Percentiles rank a stretch among this genome's conserved stretches.
Conservation (phyloP, 352 stramenopile genomes). For the Phytopythium litorale region DNA sequence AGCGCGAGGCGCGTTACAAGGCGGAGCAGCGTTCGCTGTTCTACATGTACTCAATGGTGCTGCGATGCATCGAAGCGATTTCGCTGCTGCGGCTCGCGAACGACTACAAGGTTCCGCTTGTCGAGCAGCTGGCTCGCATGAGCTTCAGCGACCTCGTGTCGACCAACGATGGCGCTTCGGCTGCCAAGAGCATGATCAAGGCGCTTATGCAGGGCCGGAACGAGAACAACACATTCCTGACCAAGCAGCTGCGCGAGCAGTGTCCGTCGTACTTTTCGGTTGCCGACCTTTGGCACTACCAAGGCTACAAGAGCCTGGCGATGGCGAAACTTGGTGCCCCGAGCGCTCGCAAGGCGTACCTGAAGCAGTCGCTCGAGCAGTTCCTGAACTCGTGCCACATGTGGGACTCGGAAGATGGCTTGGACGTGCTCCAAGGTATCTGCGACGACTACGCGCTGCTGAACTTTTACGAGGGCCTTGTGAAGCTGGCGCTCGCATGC, state of each 20-base stretch:
- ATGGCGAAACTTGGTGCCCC: constrained; percentile 66
- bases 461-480: constrained; percentile 82
- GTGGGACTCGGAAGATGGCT: constrained; percentile 78
- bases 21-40: constrained; percentile 80
- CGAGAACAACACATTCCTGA: constrained; percentile 79
- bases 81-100: constrained; percentile 62
- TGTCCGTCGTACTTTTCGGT: constrained; percentile 84
- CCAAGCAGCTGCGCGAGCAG: constrained; percentile 81
- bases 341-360: constrained; percentile 51
- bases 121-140: constrained; percentile 58
- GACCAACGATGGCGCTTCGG: constrained; percentile 48
- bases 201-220: constrained; percentile 69
- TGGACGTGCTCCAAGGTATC: constrained; percentile 73
- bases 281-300: constrained; percentile 77
- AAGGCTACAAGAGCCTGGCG: constrained; percentile 81
- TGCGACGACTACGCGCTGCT: constrained; percentile 79
- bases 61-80: constrained; percentile 77
- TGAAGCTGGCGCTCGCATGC: constrained; percentile 77
- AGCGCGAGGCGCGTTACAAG: constrained; percentile 74
- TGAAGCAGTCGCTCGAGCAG: constrained; percentile 72
- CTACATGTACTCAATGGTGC: constrained; percentile 71
- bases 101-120: constrained; percentile 66
- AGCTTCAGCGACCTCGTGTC: constrained; percentile 78
- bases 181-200: constrained; percentile 78
- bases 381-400: constrained; percentile 83